Conservation (phyloP, 768 basidiomycete genomes). For the Sporobolomyces pararoseus region DNA sequence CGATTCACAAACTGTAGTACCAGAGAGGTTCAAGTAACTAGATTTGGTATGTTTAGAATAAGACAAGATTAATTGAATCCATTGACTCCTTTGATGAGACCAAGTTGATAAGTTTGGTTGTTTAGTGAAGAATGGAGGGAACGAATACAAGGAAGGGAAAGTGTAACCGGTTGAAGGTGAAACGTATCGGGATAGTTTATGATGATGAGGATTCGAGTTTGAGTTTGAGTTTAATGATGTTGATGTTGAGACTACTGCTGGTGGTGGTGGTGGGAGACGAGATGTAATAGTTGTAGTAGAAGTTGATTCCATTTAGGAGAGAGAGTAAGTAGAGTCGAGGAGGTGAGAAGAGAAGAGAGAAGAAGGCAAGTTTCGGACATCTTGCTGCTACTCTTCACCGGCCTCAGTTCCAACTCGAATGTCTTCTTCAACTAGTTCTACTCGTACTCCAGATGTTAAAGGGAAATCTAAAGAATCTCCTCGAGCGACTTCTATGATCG, state of each 20-base stretch:
- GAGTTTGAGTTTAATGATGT: not conserved
- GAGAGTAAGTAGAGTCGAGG: no score
- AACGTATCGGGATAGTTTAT: not conserved
- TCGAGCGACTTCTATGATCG: slow-evolving; percentile 32
- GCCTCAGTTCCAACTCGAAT: not conserved
- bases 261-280: not conserved
- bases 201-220: not conserved
- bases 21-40: slow-evolving; percentile 47
- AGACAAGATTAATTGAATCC: slow-evolving; percentile 49
- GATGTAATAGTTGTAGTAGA: not conserved
- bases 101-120: slow-evolving; percentile 52
- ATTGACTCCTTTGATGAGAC: slow-evolving; percentile 49
- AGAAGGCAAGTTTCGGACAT: not conserved
- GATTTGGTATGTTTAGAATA: slow-evolving; percentile 47
- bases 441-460: slow-evolving; percentile 13
- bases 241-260: no score
- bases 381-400: not conserved
- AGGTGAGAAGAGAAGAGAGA: not conserved
- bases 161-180: slow-evolving; percentile 45
- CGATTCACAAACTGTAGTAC: slow-evolving; percentile 29
- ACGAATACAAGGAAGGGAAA: slow-evolving; percentile 51
- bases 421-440: not conserved
- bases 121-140: slow-evolving; percentile 53
- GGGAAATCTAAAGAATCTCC: slow-evolving; percentile 27
- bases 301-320: not conserved